Conservation (phyloP, 257 asterid species). For the Rauvolfia tetraphylla region DNA sequence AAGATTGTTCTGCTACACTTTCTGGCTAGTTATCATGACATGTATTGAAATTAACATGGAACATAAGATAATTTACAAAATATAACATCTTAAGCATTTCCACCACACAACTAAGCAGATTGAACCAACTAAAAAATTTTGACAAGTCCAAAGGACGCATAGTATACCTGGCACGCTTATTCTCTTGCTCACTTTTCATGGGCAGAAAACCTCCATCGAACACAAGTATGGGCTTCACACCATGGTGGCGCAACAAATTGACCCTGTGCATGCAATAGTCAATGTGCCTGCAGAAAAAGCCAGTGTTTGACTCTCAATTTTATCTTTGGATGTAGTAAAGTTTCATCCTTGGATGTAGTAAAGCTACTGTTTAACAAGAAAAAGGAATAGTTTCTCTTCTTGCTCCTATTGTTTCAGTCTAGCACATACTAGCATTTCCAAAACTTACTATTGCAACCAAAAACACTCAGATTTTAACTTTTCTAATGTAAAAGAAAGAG, state of each 20-base stretch:
- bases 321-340: too few species aligned
- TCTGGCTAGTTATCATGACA: not conserved
- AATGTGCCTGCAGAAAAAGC: slow-evolving; percentile 57
- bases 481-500: too few species aligned
- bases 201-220: slow-evolving; percentile 95
- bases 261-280: slow-evolving; percentile 95
- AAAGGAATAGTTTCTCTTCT: not conserved
- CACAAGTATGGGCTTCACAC: slow-evolving; percentile 82
- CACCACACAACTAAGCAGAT: slow-evolving; percentile 11
- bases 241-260: slow-evolving; percentile 76
- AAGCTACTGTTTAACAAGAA: not conserved
- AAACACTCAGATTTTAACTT: too few species aligned
- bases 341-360: not conserved
- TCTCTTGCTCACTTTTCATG: slow-evolving; percentile 91
- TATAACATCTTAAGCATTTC: not conserved
- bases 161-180: slow-evolving; percentile 75
- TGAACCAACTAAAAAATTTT: slow-evolving; percentile 10
- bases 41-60: not conserved
- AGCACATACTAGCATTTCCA: not conserved
- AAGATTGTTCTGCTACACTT: not conserved
- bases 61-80: not conserved
- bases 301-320: not conserved
- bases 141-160: not conserved
- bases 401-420: not conserved
- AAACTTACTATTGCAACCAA: not conserved